Evolutionary conservation across 305 asterid genomes (phyloP), one percentile per base, ranked within the genome.

Genomic region (Ruellia speciosa): DNA sequence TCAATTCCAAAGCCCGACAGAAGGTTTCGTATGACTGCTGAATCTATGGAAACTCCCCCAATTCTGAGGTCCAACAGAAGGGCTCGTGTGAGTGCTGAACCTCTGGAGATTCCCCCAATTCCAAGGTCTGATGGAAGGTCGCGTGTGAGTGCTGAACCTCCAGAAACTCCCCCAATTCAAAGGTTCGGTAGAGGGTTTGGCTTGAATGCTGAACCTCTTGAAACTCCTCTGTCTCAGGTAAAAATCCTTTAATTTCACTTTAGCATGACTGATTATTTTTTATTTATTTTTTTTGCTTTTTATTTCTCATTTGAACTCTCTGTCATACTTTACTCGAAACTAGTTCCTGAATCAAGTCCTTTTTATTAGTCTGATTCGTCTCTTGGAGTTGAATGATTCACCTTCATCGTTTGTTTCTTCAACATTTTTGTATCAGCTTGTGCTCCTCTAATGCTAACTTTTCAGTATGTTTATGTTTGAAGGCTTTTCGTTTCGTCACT

Each of bases 151-250:
- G 41, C 41, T 10, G 41, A 37, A 37, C 12, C 41, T 37, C 41
- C 41, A 2, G 41, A 37, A 10, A 37, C 41, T 2, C 41, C 41
- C 9, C 12, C 41, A 10, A 37, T 55, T 66, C 66, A 54, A 59
- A 54, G 59, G 5, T 74, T 79, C 34, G 77, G 73, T 63, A 50
- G 11, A 40, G 74, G 63, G 71, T 66, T 77, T 63, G 67, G 31
- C 31, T 24, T 24, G 31, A 34, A 41, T 67, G 35, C 64, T 34
- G 75, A 74, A 58, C 65, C 68, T 58, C 16, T 62, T 9, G 37
- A 70, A 14, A 20, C 54, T 3, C 54, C 63, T 12, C 39, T 49
- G 18, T 45, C 63, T 19, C 52, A 45, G 63, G 63, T 58, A 11
- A 0, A 20, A 18, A 3, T 53, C 0, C 53, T 51, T 43, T 14